Percentiles rank a stretch among this genome's conserved stretches.
Evolutionary conservation across 805 yeast genomes (phyloP).

Genomic region (Saturnispora besseyi): DNA sequence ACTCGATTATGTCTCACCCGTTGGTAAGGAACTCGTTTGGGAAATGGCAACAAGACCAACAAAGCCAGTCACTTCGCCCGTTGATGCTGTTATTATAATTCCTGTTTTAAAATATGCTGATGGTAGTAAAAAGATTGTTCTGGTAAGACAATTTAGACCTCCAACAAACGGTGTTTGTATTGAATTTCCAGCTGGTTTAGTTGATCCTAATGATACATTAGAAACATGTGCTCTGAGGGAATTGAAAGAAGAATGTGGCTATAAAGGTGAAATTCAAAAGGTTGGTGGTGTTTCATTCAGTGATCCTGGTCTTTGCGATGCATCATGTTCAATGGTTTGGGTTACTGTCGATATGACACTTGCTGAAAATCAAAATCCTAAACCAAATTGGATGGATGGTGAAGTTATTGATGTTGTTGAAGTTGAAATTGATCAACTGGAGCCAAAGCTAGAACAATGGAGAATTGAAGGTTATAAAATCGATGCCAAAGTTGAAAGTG

Average conservation of each 20-base stretch:
- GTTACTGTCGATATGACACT: constrained; percentile 66
- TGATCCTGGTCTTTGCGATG: constrained; percentile 75
- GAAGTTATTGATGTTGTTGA: constrained; percentile 89
- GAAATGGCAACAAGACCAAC: constrained; percentile 83
- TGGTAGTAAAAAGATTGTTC: constrained; percentile 39
- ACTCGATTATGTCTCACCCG: constrained; percentile 64
- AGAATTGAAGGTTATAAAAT: constrained; percentile 60
- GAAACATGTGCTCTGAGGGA: constrained; percentile 83
- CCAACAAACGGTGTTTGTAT: constrained; percentile 84
- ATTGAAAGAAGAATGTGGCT: constrained; percentile 88
- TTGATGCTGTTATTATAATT: constrained; percentile 89
- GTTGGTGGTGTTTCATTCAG: constrained; percentile 27
- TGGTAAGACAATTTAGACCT: constrained; percentile 89
- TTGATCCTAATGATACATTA: constrained; percentile 74
- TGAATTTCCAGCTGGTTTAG: constrained; percentile 92
- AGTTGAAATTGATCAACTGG: constrained; percentile 53
- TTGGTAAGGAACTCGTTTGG: constrained; percentile 69
- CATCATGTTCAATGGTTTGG: constrained; percentile 72
- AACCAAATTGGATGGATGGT: constrained; percentile 72
- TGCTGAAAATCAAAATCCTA: constrained; percentile 58
- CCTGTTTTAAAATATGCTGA: constrained; percentile 42
- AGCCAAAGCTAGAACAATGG: constrained; percentile 43
- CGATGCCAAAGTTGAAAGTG: constrained; percentile 82
- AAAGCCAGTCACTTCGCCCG: constrained; percentile 47
- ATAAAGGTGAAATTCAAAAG: constrained; percentile 45